Base-by-base conservation (phyloP, 1,284 basidiomycete species). In the Fereydounia khargensis region DNA sequence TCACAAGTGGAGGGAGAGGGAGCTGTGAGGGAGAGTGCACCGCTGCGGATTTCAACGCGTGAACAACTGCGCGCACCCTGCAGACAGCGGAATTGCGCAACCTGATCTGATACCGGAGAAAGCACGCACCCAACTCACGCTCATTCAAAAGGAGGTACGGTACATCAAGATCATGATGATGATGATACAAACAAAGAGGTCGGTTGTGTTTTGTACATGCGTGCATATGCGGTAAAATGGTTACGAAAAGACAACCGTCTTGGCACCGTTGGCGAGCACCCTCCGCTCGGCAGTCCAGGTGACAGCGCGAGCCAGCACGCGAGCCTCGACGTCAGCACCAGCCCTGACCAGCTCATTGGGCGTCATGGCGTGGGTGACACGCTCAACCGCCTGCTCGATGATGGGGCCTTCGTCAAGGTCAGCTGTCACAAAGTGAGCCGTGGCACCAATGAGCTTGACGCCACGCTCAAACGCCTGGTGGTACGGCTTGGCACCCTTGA, bases 181-280 rank as follows among this genome's bases (percentile, higher is more conserved):
- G n/a, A n/a, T n/a, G n/a, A n/a, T n/a, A n/a, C n/a, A n/a, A n/a
- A n/a, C n/a, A n/a, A n/a, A n/a, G n/a, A n/a, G n/a, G n/a, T n/a
- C n/a, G n/a, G n/a, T n/a, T n/a, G n/a, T n/a, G n/a, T n/a, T n/a
- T n/a, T n/a, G n/a, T n/a, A n/a, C n/a, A n/a, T n/a, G n/a, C n/a
- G n/a, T n/a, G n/a, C n/a, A n/a, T n/a, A n/a, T n/a, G n/a, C n/a
- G n/a, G n/a, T n/a, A n/a, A n/a, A n/a, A n/a, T n/a, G n/a, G n/a
- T n/a, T n/a, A n/a, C n/a, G n/a, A n/a, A n/a, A 72, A 71, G 24
- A 70, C 65, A n/a, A 69, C 69, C 6, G 69, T 71, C 68, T 73
- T 74, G 8, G 49, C 48, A 9, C 72, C 72, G 51, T 73, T 73
- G 47, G 65, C 42, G 18, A 74, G 37, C 22, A 74, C 65, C 39